Percentiles rank a stretch among this genome's conserved stretches.
phyloP scores from a whole-genome alignment of 768 basidiomycete genomes.

The Leccinum sublutescens region DNA sequence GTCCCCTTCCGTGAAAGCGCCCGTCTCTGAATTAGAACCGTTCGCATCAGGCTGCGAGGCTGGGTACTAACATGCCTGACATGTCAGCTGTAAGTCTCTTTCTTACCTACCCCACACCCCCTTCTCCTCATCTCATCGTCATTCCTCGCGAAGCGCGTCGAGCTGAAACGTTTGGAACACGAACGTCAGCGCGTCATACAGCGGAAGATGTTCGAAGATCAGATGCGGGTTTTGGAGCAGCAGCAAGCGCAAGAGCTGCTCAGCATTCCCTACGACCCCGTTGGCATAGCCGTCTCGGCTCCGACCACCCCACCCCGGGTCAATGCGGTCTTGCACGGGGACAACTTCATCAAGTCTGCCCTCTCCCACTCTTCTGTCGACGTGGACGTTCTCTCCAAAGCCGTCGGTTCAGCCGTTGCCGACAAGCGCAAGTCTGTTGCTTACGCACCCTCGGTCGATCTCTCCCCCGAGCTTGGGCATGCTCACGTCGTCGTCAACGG shows the following conservation, averaged over 20 bases:
- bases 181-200: constrained; percentile 86
- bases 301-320: constrained; percentile 86
- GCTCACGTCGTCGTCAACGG: constrained; percentile 42
- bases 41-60: constrained; percentile 63
- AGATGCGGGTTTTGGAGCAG: constrained; percentile 91
- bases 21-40: constrained; percentile 5
- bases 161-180: constrained; percentile 82
- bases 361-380: constrained; percentile 56
- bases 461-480: constrained; percentile 63
- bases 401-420: constrained; percentile 60
- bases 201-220: constrained; percentile 91
- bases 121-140: constrained; percentile 3
- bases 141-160: constrained; percentile 60
- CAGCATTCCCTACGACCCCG: constrained; percentile 65
- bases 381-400: constrained; percentile 61
- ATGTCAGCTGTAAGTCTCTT: constrained; percentile 69
- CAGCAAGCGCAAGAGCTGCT: constrained; percentile 88
- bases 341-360: constrained; percentile 41
- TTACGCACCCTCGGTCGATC: constrained; percentile 74
- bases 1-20: constrained; percentile 33
- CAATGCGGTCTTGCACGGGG: constrained; percentile 65
- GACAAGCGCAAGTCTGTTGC: constrained; percentile 89
- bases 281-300: constrained; percentile 76
- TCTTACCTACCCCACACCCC: neutral
- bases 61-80: constrained; percentile 85